Conservation (phyloP, 306 rosid genomes). For the Prunus mira region DNA sequence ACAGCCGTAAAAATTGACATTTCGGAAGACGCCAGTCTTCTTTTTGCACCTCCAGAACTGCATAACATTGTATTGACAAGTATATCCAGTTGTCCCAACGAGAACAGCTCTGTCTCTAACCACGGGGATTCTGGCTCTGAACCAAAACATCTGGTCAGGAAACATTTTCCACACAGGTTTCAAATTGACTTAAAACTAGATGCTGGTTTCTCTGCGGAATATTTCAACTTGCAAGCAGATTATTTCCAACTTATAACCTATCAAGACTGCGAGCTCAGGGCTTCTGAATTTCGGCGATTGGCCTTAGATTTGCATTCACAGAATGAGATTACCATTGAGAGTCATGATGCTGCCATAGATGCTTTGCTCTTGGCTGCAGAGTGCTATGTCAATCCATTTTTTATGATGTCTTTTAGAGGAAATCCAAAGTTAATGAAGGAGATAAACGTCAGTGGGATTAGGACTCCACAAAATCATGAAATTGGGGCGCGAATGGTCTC, state of each 20-base stretch:
- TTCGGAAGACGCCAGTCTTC: conserved; percentile 60
- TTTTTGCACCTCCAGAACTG: conserved; percentile 68
- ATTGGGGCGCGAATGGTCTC: conserved; percentile 36
- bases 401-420: conserved; percentile 57
- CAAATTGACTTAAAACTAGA: conserved; percentile 47
- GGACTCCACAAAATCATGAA: conserved; percentile 33
- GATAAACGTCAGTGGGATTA: conserved; percentile 32
- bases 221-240: conserved; percentile 74
- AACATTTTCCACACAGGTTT: conserved; percentile 33
- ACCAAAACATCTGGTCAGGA: conserved; percentile 41
- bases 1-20: conserved; percentile 48
- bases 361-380: conserved; percentile 92
- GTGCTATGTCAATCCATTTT: conserved; percentile 89
- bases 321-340: conserved; percentile 58
- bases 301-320: conserved; percentile 83
- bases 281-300: conserved; percentile 80
- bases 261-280: conserved; percentile 68
- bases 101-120: conserved; percentile 42
- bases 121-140: conserved; percentile 42
- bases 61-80: conserved; percentile 51
- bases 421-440: conserved; percentile 43
- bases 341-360: conserved; percentile 92
- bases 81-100: conserved; percentile 41
- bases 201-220: conserved; percentile 54
- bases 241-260: conserved; percentile 72